phyloP scores from a whole-genome alignment of 2,329 filamentous ascomycete genomes.

The Paracorniculantispora psalliotae region DNA sequence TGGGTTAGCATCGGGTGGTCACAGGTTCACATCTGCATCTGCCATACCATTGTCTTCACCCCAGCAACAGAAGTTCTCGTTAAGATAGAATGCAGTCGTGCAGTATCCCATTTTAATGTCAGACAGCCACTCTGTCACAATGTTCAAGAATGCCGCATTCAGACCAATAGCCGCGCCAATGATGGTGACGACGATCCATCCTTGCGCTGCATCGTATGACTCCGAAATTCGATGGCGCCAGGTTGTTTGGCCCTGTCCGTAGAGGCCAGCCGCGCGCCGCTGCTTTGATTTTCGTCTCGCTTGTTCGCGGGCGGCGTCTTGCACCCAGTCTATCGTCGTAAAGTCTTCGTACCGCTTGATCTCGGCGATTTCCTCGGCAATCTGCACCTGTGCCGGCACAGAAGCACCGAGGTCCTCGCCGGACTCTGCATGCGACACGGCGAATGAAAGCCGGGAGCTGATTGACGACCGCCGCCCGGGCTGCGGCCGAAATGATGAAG shows the following conservation, averaged over 20 bases:
- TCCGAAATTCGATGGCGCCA: slow-evolving; percentile 80
- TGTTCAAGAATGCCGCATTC: slow-evolving; percentile 90
- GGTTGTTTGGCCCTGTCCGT: slow-evolving; percentile 62
- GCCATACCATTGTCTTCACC: slow-evolving; percentile 73
- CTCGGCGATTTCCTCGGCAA: slow-evolving; percentile 92
- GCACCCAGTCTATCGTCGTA: slow-evolving; percentile 98
- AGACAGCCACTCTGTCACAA: slow-evolving; percentile 92
- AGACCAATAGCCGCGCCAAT: slow-evolving; percentile 89
- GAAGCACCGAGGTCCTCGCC: slow-evolving; percentile 50
- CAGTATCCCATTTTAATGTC: slow-evolving; percentile 97
- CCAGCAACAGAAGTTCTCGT: slow-evolving; percentile 98
- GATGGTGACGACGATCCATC: slow-evolving; percentile 94
- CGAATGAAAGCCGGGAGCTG: slow-evolving; percentile 61
- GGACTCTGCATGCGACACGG: slow-evolving; percentile 60
- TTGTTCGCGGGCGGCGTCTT: slow-evolving; percentile 91
- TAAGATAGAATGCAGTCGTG: slow-evolving; percentile 91
- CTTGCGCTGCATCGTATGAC: slow-evolving; percentile 92
- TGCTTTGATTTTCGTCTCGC: slow-evolving; percentile 71
- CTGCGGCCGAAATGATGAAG: slow-evolving; percentile 23
- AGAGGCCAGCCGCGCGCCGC: slow-evolving; percentile 66
- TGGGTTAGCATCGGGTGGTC: slow-evolving; percentile 18
- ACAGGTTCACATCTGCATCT: background rate
- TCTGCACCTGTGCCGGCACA: slow-evolving; percentile 58
- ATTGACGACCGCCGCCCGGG: slow-evolving; percentile 49
- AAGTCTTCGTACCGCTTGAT: slow-evolving; percentile 99